Percentiles rank a stretch among this genome's conserved stretches.
Conservation (phyloP, 202 grass and related monocot genomes). For the Schoenoplectus triqueter region DNA sequence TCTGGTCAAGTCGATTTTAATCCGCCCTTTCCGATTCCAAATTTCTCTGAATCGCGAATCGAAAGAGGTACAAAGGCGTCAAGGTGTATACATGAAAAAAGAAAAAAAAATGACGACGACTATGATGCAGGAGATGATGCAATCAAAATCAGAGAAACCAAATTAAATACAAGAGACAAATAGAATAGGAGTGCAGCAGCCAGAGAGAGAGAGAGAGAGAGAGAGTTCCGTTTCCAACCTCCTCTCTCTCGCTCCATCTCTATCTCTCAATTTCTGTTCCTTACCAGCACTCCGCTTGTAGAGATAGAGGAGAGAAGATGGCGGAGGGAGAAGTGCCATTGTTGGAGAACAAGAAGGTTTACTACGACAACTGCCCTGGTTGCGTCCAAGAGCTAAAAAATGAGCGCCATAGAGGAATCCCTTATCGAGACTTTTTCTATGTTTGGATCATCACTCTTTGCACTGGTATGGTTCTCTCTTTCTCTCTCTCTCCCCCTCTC, state of each 20-base stretch:
- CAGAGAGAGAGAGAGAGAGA: constrained; percentile 17
- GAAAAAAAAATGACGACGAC: background rate
- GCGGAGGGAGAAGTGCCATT: constrained; percentile 6
- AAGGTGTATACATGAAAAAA: background rate
- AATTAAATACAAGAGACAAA: background rate
- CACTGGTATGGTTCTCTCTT: constrained; percentile 38
- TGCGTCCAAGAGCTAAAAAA: constrained; percentile 50
- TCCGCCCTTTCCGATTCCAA: background rate
- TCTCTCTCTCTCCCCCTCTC: background rate
- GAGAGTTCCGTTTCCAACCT: constrained; percentile 29
- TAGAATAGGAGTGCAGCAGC: background rate
- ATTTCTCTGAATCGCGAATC: background rate
- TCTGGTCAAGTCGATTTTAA: background rate
- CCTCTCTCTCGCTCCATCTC: background rate
- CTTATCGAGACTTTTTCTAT: constrained; percentile 66
- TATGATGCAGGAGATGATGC: constrained; percentile 43
- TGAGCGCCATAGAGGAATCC: constrained; percentile 32
- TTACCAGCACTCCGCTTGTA: background rate
- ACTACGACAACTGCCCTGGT: constrained; percentile 55
- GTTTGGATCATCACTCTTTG: constrained; percentile 65
- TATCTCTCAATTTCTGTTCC: constrained; percentile 9
- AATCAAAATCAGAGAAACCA: background rate
- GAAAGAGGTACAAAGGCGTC: too few species aligned
- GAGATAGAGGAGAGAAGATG: constrained; percentile 23
- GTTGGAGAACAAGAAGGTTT: constrained; percentile 36